Conservation (phyloP, 768 basidiomycete genomes). For the Erythrobasidium yunnanense region DNA sequence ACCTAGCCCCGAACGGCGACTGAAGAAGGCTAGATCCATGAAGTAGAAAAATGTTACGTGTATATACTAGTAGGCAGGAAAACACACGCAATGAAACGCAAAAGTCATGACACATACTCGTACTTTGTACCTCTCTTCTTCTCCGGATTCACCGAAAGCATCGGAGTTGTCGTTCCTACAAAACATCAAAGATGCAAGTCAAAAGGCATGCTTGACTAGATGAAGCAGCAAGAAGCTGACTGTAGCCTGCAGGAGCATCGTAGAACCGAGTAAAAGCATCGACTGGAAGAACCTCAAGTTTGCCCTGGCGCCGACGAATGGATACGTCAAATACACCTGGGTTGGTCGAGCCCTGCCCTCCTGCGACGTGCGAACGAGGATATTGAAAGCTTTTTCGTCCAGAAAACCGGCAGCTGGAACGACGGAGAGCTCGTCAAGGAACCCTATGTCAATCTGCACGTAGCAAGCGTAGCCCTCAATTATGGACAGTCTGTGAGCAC, state of each 20-base stretch:
- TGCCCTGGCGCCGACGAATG: conserved; percentile 28
- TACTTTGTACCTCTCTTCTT: not conserved
- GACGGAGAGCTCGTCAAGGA: conserved; percentile 30
- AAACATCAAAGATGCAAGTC: not conserved
- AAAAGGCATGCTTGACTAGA: not conserved
- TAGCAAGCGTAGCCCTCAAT: conserved; percentile 32
- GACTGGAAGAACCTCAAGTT: conserved; percentile 31
- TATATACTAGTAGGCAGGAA: too few species aligned
- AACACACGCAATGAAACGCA: not conserved
- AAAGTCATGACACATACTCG: not conserved
- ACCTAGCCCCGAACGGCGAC: too few species aligned
- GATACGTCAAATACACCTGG: conserved; percentile 26
- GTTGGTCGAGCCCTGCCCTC: not conserved
- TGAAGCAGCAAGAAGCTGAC: not conserved
- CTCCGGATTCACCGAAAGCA: not conserved
- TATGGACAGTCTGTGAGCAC: conserved; percentile 32
- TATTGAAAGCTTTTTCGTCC: too few species aligned
- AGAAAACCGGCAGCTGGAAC: conserved; percentile 31
- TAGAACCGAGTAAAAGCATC: conserved; percentile 24
- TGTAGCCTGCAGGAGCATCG: conserved; percentile 8
- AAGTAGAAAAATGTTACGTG: too few species aligned
- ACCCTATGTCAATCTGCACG: conserved; percentile 33
- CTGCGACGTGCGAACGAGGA: not conserved
- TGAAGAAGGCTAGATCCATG: too few species aligned
- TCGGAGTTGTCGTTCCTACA: too few species aligned